Base-by-base conservation (phyloP, 2,329 filamentous ascomycete species). In the Diaporthe destruens region DNA sequence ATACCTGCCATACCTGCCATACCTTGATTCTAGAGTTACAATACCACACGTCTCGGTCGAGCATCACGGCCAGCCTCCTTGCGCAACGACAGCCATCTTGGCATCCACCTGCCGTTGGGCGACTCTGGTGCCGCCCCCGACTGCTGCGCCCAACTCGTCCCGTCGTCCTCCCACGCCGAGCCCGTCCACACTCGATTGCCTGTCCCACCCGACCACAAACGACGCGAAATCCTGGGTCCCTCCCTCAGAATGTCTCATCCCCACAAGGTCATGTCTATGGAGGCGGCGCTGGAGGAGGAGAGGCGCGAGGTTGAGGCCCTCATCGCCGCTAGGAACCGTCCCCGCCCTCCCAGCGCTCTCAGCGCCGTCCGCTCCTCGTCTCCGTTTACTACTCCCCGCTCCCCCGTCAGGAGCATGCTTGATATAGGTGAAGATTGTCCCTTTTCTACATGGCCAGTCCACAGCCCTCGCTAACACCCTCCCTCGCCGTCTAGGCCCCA, bases 231-330 rank as follows among this genome's bases (percentile, higher is more conserved):
- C 12, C 12, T 25, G 42, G 25, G n/a, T 29, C 47, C 54, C 20
- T 32, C 36, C 36, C 42, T 32, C 36, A 55, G 7, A n/a, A 69
- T 59, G 66, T 55, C 66, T 57, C 39, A 61, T 29, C 59, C 80
- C 61, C 78, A 75, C 65, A 82, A 83, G 66, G 84, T 85, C 25
- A 94, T 94, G 91, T 94, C 92, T 78, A 89, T 95, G 78, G 93
- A 94, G 83, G 89, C 92, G 63, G 89, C 91, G 76, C 86, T 95
- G 75, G 93, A 95, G 79, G 91, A 94, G 84, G 93, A 96, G 85
- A 89, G 92, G 74, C 86, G 87, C 75, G 92, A 94, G 82, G 91
- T 95, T 51, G 85, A 94, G 76, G 90, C 90, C 61, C 84, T 94
- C 74, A 85, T 94, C 54, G 91, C 93, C 80, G 87, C 87, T 56